These are phyloP conservation scores for Rostrohypoxylon terebratum DNA, from an alignment of 495 filamentous ascomycete species.

Conservation along the genomic window DNA sequence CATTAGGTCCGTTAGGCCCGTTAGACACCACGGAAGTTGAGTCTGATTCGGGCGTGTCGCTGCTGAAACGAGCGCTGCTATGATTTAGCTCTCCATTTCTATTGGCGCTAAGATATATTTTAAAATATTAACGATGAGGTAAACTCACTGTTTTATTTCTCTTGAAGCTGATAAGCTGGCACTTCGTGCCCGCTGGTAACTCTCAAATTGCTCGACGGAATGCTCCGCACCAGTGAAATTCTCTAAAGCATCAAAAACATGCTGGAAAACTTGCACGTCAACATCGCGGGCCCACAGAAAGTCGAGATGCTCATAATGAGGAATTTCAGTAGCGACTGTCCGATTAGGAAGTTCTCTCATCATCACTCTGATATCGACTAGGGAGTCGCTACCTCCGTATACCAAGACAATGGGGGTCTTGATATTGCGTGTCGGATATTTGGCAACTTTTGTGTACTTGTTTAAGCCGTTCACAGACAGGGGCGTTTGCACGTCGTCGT, in stretches of 20 bases:
- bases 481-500: constrained; percentile 82
- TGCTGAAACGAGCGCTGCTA: constrained; percentile 39
- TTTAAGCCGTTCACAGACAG: constrained; percentile 56
- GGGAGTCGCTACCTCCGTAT: constrained; percentile 91
- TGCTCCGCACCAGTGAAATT: constrained; percentile 67
- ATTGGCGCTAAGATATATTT: neutral
- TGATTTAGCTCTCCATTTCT: constrained; percentile 27
- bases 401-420: constrained; percentile 93
- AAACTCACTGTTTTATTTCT: constrained; percentile 45
- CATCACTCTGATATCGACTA: constrained; percentile 96
- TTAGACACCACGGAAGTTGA: constrained; percentile 40
- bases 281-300: constrained; percentile 96
- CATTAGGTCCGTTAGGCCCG: constrained; percentile 34
- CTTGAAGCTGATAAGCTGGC: constrained; percentile 49
- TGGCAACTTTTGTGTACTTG: constrained; percentile 84
- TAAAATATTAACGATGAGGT: constrained; percentile 34
- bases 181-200: constrained; percentile 56
- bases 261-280: constrained; percentile 83
- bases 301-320: constrained; percentile 95
- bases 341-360: constrained; percentile 83
- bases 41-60: constrained; percentile 46
- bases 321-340: constrained; percentile 84
- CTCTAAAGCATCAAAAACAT: constrained; percentile 89
- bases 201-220: constrained; percentile 63
- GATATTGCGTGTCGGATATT: constrained; percentile 96